phyloP scores from a whole-genome alignment of 371 early-diverging fungal species.

The Nematocida sp. region DNA sequence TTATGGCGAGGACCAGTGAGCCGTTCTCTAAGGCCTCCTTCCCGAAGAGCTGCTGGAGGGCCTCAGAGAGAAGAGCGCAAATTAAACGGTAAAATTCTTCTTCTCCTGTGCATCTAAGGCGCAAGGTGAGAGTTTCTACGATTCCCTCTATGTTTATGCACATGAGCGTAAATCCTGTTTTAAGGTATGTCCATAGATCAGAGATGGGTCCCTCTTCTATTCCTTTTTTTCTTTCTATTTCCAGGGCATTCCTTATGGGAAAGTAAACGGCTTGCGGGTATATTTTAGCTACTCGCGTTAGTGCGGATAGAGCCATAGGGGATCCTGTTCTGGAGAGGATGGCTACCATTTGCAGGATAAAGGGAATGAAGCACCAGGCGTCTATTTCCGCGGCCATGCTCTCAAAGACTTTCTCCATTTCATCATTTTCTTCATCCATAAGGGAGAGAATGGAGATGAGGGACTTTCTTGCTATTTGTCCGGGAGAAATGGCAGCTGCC shows the following conservation, averaged over 20 bases:
- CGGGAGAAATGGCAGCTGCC: conserved; percentile 68
- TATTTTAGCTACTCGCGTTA: conserved; percentile 15
- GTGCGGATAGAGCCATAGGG: conserved; percentile 6
- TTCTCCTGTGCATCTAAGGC: conserved; percentile 34
- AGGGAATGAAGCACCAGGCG: conserved; percentile 55
- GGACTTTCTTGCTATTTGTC: conserved; percentile 32
- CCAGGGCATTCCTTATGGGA: conserved; percentile 46
- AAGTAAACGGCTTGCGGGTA: conserved; percentile 54
- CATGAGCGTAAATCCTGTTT: conserved; percentile 54
- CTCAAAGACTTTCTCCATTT: conserved; percentile 49
- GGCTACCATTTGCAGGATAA: conserved; percentile 57
- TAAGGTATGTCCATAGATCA: conserved; percentile 44
- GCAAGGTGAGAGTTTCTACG: conserved; percentile 28
- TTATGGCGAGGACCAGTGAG: conserved; percentile 25
- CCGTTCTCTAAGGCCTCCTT: conserved; percentile 42
- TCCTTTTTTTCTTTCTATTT: conserved; percentile 35
- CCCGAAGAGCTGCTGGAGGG: conserved; percentile 50
- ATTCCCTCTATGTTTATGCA: conserved; percentile 51
- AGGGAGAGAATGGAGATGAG: conserved; percentile 44
- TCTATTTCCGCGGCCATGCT: conserved; percentile 35
- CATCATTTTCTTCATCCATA: conserved; percentile 23
- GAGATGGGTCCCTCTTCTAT: conserved; percentile 31
- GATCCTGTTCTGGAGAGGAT: conserved; percentile 40
- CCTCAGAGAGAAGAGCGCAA: conserved; percentile 42
- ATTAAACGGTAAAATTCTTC: conserved; percentile 47